Conservation (phyloP, 2,329 filamentous ascomycete genomes). For the Nannizziopsis arthrosporioides region DNA sequence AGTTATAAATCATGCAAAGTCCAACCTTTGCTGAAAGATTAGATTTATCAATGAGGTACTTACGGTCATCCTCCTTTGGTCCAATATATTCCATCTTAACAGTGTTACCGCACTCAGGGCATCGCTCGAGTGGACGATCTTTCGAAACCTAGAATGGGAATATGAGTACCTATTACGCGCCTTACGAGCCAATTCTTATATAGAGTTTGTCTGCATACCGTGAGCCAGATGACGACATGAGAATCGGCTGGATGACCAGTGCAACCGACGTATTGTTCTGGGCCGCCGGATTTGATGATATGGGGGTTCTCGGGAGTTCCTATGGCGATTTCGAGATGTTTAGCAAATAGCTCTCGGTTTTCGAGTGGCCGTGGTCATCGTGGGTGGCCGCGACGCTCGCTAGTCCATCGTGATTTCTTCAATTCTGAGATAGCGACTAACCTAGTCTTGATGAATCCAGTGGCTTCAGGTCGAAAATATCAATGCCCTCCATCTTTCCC, state of each 20-base stretch:
- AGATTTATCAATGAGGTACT: too few relatives aligned
- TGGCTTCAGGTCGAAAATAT: constrained; percentile 97
- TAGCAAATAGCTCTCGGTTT: not conserved
- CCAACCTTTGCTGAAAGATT: not conserved
- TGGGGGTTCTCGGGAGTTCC: constrained; percentile 86
- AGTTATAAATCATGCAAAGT: not conserved
- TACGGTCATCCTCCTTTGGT: constrained; percentile 58
- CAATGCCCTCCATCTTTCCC: constrained; percentile 97
- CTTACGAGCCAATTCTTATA: too few relatives aligned
- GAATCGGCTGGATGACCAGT: constrained; percentile 89
- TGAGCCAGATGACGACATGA: constrained; percentile 81
- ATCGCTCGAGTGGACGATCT: constrained; percentile 84
- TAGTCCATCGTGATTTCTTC: not conserved
- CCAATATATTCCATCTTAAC: constrained; percentile 98
- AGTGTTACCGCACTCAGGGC: constrained; percentile 89
- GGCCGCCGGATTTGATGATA: constrained; percentile 76
- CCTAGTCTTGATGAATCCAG: constrained; percentile 82
- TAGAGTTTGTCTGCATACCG: constrained; percentile 41
- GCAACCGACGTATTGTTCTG: constrained; percentile 95
- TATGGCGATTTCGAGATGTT: constrained; percentile 25
- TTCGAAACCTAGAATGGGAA: constrained; percentile 56
- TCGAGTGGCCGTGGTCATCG: not conserved
- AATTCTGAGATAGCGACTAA: constrained; percentile 32
- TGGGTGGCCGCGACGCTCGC: too few relatives aligned
- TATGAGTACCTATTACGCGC: not conserved